Conservation (phyloP, 192 early-diverging fungal genomes). For the Entomortierella chlamydospora region DNA sequence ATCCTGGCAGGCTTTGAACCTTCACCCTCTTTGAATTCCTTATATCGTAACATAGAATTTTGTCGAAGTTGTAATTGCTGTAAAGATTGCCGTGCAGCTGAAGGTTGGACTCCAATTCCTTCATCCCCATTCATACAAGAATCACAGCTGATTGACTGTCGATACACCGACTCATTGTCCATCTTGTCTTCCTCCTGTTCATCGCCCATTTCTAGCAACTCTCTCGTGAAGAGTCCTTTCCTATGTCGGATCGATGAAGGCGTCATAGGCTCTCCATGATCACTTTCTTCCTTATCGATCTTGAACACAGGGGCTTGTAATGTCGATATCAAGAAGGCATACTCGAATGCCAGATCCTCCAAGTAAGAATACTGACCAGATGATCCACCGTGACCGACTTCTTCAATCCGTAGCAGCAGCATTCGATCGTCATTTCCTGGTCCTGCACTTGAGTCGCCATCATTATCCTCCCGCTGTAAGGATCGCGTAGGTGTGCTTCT, state of each 20-base stretch:
- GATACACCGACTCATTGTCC: constrained; percentile 25
- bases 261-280: constrained; percentile 2
- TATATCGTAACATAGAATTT: constrained; percentile 11
- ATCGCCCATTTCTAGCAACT: constrained; percentile 28
- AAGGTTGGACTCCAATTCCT: background rate
- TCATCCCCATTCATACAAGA: background rate
- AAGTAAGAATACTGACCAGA: constrained; percentile 59
- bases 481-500: background rate
- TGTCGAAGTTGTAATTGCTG: background rate
- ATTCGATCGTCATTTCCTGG: constrained; percentile 15
- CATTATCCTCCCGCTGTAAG: background rate
- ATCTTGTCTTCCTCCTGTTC: background rate
- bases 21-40: constrained; percentile 18
- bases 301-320: constrained; percentile 55
- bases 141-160: constrained; percentile 8
- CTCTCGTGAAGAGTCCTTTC: constrained; percentile 28
- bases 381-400: constrained; percentile 62
- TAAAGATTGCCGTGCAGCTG: background rate
- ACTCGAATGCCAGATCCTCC: constrained; percentile 61
- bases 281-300: constrained; percentile 24
- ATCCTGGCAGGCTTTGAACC: background rate
- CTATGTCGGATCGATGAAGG: constrained; percentile 20
- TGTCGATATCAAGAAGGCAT: constrained; percentile 65
- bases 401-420: constrained; percentile 58
- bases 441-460: background rate